Conservation (phyloP, 805 yeast genomes). For the Pichia scutulata region DNA sequence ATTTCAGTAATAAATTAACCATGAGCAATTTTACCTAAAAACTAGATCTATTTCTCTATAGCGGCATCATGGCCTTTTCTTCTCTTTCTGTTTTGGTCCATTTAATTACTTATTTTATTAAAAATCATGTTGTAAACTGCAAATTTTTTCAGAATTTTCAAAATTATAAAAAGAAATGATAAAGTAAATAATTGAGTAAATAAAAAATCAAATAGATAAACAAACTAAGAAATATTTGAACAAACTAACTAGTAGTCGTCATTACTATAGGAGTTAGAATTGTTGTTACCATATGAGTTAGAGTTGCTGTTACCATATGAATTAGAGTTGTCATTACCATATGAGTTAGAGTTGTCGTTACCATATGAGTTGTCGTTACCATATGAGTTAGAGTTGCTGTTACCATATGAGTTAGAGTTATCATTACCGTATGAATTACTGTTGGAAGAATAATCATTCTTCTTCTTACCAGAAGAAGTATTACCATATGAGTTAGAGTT, state of each 20-base stretch:
- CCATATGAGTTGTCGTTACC: conserved; percentile 16
- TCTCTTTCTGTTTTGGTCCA: too few species aligned
- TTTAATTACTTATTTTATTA: too few species aligned
- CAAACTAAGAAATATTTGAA: too few species aligned
- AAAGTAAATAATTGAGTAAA: neutral
- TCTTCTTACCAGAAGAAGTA: conserved; percentile 23
- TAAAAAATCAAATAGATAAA: too few species aligned
- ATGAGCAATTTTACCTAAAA: too few species aligned
- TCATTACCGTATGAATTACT: conserved; percentile 13
- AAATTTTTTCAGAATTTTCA: too few species aligned
- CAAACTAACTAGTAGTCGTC: conserved; percentile 12
- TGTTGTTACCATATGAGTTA: conserved; percentile 18
- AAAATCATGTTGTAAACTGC: neutral
- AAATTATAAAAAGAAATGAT: neutral
- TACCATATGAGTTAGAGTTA: conserved; percentile 14
- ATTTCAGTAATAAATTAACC: too few species aligned
- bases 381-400: conserved; percentile 16
- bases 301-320: conserved; percentile 16
- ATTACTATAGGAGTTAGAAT: conserved; percentile 4
- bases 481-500: conserved; percentile 21
- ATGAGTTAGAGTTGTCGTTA: conserved; percentile 22
- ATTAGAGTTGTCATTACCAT: conserved; percentile 18
- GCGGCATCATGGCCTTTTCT: too few species aligned
- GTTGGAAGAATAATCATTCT: conserved; percentile 7
- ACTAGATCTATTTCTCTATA: too few species aligned